Evolutionary conservation across 768 basidiomycete species (phyloP), one percentile per base, ranked within the genome.

Genomic region (Pleurotus giganteus): DNA sequence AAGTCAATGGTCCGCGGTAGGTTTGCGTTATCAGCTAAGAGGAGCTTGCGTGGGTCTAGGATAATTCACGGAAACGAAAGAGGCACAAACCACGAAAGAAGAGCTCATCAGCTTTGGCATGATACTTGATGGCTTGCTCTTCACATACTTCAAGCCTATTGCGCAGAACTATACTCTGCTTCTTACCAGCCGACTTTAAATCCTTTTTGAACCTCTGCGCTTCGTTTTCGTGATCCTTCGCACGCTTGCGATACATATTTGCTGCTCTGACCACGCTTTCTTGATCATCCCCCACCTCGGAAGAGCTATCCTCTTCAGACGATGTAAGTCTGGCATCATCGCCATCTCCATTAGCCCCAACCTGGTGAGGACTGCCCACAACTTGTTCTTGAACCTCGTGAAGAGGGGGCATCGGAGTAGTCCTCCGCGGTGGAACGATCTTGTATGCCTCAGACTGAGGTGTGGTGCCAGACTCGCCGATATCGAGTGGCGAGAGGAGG

Each of bases 401-500:
- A 4, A 24, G 11, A 7, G n/a, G 11, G 21, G 15, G 31, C 19
- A 51, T 36, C 13, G 49, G 49, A 7, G 49, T 51, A 11, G 27
- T 32, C 23, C 49, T 51, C 4, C 49, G 49, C 21, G 49, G 49
- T 24, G 49, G 49, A 15, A 51, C 24, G 19, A 51, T 51, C 24
- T 37, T 51, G 7, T 12, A 51, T 15, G 12, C 49, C n/a, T 51
- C 49, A 6, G 31, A 13, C 11, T 51, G 49, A 37, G 49, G n/a
- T 2, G 34, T 23, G 8, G 21, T n/a, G 13, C 31, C 49, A 17
- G 31, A 2, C n/a, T 34, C 31, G 34, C 21, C 19, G 49, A 51
- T 51, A 21, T 51, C 49, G 19, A 51, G 49, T 11, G 49, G 49
- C 12, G 49, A 51, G 19, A 51, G 49, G n/a, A 51, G 49, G n/a